Evolutionary conservation across 306 rosid species (phyloP), one percentile per base, ranked within the genome.

Genomic region (Casuarina glauca): DNA sequence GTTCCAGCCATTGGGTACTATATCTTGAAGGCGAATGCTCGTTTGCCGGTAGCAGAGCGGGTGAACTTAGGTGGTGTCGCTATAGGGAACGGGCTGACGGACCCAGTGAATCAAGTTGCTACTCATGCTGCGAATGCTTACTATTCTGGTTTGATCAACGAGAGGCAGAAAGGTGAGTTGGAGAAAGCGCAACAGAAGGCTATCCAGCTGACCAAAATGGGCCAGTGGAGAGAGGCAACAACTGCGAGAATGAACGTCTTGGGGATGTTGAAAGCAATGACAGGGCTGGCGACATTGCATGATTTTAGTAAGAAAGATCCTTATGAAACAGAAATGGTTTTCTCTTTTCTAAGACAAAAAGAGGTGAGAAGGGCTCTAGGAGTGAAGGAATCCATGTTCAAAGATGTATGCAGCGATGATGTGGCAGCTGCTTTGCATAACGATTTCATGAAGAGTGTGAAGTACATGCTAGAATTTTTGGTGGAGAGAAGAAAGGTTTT

Each of bases 371-470:
- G 36, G 45, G 90, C 84, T 0, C 44, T 93, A 63, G 91, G 91
- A 63, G 91, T 74, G 19, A 82, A 85, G 0, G 89, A 78, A 3
- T 79, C 82, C 0, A 3, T 76, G 26, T 87, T 76, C 41, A 88
- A 78, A 10, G 90, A 86, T 71, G n/a, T 4, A 3, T 90, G 93
- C 36, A 88, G 91, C 41, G 80, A 82, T 26, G 0, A 70, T 41
- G 97, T 93, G 51, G 86, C 77, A 20, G 81, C 6, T 38, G 72
- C 20, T 19, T 55, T 93, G 77, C 68, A 72, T 3, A 87, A 81
- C 2, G 96, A 91, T 81, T 89, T 91, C 72, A 93, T 91, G 98
- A 93, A 93, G 80, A 93, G 96, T 78, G 93, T 86, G 49, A 93
- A 89, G 36, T 82, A 61, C 35, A 90, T 83, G 87, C 92, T 87